A percentile compares a stretch with the other conserved stretches of the same genome.
These are phyloP conservation scores for Salix dunnii DNA, from an alignment of 345 rosid genomes.

Conservation along the genomic window DNA sequence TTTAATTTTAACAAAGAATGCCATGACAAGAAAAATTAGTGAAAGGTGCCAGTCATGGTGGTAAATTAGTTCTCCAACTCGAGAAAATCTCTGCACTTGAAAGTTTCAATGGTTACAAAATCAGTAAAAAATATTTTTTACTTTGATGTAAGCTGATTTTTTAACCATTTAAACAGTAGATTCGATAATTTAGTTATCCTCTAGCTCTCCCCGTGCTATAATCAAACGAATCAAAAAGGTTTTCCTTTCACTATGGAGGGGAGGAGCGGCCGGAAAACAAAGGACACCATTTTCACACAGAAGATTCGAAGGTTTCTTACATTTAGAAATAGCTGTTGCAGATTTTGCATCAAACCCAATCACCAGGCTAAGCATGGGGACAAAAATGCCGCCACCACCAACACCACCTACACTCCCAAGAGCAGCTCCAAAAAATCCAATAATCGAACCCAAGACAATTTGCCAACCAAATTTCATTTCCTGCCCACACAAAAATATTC, in stretches of 20 bases:
- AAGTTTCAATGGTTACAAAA: neutral
- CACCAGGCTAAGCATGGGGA: constrained; percentile 48
- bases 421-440: constrained; percentile 51
- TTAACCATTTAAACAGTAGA: neutral
- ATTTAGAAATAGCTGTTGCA: constrained; percentile 53
- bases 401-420: constrained; percentile 56
- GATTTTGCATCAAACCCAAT: constrained; percentile 53
- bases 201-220: neutral
- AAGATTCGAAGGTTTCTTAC: constrained; percentile 22
- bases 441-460: constrained; percentile 36
- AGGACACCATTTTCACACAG: neutral
- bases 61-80: too few relatives aligned
- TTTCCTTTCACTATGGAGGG: neutral
- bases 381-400: constrained; percentile 54
- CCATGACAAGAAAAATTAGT: neutral
- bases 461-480: constrained; percentile 46
- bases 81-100: neutral
- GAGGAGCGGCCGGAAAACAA: too few relatives aligned
- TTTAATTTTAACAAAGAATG: neutral
- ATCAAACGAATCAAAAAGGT: neutral
- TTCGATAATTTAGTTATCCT: neutral
- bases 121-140: too few relatives aligned
- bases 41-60: neutral
- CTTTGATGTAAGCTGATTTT: neutral
- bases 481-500: constrained; percentile 22